These are phyloP conservation scores for Dendrobium huoshanense DNA, from an alignment of 106 monocot genomes.

Conservation along the genomic window DNA sequence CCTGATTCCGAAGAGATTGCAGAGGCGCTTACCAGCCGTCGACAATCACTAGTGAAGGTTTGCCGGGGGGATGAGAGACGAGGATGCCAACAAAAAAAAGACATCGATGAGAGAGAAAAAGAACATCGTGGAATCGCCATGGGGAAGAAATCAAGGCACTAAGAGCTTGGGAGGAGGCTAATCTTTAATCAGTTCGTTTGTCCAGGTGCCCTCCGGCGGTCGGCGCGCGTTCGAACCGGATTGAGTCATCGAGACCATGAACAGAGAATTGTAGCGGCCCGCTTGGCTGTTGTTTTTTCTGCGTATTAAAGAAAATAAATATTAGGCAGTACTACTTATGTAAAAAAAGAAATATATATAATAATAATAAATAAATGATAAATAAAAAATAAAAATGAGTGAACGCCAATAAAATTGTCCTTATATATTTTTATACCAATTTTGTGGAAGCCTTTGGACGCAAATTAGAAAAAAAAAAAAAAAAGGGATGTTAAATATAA, in stretches of 20 bases:
- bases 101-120: slow-evolving; percentile 5
- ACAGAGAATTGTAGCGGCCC: background rate
- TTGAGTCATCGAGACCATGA: background rate
- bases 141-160: background rate
- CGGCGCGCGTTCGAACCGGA: background rate
- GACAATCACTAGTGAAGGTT: slow-evolving; percentile 2
- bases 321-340: too few relatives aligned
- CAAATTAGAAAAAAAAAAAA: too few relatives aligned
- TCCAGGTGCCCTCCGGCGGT: background rate
- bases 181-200: background rate
- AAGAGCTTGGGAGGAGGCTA: background rate
- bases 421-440: too few relatives aligned
- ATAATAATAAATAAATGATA: too few relatives aligned
- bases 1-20: slow-evolving; percentile 8
- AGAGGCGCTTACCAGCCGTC: slow-evolving; percentile 9
- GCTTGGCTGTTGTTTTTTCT: too few relatives aligned
- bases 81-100: background rate
- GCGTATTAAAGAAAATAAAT: too few relatives aligned
- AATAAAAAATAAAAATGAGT: too few relatives aligned
- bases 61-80: background rate
- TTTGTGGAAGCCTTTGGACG: too few relatives aligned
- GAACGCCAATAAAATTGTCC: too few relatives aligned
- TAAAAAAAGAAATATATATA: too few relatives aligned
- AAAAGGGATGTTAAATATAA: too few relatives aligned
- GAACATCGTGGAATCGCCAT: slow-evolving; percentile 19